Percentiles rank a stretch among this genome's conserved stretches.
Conservation (phyloP, 768 basidiomycete genomes). For the Cystofilobasidium ferigula region DNA sequence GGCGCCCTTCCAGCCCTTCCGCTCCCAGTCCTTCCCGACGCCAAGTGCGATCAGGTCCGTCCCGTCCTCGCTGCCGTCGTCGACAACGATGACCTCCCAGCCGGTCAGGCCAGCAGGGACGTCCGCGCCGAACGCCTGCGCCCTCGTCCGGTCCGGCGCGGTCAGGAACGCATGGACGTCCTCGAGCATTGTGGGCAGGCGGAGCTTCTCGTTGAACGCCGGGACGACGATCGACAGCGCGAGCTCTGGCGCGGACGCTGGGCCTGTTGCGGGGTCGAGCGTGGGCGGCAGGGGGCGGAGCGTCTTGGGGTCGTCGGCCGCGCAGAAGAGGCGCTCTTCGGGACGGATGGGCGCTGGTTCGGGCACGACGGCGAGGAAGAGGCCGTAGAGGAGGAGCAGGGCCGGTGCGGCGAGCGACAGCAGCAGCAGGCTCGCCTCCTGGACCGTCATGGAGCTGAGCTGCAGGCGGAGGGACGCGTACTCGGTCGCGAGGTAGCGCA, state of each 20-base stretch:
- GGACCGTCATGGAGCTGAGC: neutral
- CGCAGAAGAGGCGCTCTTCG: neutral
- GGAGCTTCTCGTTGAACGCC: slow-evolving; percentile 78
- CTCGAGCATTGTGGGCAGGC: slow-evolving; percentile 72
- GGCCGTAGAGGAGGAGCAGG: neutral
- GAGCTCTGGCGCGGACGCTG: slow-evolving; percentile 45
- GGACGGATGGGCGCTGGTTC: neutral
- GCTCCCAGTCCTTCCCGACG: slow-evolving; percentile 49
- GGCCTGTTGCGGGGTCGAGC: slow-evolving; percentile 25
- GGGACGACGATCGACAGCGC: slow-evolving; percentile 76
- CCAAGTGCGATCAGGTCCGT: slow-evolving; percentile 57
- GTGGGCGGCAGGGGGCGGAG: neutral
- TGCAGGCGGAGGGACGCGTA: neutral
- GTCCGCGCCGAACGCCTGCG: slow-evolving; percentile 9
- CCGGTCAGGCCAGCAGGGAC: slow-evolving; percentile 1
- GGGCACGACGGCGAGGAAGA: neutral
- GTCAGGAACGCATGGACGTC: slow-evolving; percentile 49
- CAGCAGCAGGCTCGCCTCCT: neutral
- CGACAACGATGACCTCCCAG: slow-evolving; percentile 75
- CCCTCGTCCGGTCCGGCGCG: slow-evolving; percentile 41
- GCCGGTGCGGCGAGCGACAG: neutral
- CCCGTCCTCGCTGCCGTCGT: slow-evolving; percentile 74
- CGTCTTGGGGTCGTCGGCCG: neutral
- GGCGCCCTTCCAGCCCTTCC: slow-evolving; percentile 35
- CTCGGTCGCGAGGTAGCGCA: neutral